Conservation (phyloP, 306 rosid genomes). For the Prunus campanulata region DNA sequence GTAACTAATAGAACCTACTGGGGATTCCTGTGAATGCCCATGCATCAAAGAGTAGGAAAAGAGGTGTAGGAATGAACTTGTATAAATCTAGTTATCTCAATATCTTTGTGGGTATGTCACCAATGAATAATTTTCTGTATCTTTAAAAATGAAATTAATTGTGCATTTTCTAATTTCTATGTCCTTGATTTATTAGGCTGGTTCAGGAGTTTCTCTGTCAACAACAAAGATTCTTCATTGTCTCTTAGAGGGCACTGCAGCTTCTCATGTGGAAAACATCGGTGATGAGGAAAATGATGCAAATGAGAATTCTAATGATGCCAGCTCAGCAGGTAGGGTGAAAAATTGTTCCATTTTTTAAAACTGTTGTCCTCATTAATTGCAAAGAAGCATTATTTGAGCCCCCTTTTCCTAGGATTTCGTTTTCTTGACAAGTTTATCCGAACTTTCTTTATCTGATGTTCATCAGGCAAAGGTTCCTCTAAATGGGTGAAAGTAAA, state of each 20-base stretch:
- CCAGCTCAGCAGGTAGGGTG: slow-evolving; percentile 38
- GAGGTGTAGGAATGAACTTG: neutral
- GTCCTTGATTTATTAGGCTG: slow-evolving; percentile 43
- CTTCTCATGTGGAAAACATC: slow-evolving; percentile 39
- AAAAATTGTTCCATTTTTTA: too few species aligned
- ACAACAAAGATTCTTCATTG: slow-evolving; percentile 49
- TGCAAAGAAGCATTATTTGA: too few species aligned
- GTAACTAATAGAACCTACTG: slow-evolving; percentile 1
- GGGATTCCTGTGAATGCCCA: neutral
- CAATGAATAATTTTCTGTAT: slow-evolving; percentile 2
- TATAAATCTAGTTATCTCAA: neutral
- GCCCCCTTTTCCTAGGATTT: neutral
- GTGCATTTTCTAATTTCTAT: slow-evolving; percentile 7
- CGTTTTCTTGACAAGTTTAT: neutral
- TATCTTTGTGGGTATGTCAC: neutral
- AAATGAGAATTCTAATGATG: slow-evolving; percentile 30
- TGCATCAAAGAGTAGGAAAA: neutral
- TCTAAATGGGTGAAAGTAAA: slow-evolving; percentile 77
- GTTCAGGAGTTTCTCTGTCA: slow-evolving; percentile 56
- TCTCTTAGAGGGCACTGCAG: slow-evolving; percentile 77
- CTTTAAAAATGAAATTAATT: neutral
- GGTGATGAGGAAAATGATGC: slow-evolving; percentile 52
- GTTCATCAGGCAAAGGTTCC: slow-evolving; percentile 37
- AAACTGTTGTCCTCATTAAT: too few species aligned
- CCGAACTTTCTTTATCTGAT: slow-evolving; percentile 14